These are phyloP conservation scores for Backusella morwellensis DNA, from an alignment of 192 early-diverging fungal genomes.

Conservation along the genomic window DNA sequence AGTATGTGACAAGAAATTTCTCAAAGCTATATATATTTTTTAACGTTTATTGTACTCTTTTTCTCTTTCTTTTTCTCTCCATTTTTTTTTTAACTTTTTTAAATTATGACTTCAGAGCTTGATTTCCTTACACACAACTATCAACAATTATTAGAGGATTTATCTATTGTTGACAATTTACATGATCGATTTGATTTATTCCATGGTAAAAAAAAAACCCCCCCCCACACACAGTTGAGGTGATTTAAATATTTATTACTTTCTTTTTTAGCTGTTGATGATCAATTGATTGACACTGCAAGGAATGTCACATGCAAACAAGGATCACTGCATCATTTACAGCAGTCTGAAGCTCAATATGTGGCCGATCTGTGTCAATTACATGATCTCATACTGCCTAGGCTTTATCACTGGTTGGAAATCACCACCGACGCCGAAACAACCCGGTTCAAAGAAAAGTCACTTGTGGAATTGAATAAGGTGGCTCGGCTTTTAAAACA, in stretches of 20 bases:
- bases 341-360: constrained; percentile 4
- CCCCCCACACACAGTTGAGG: too few species aligned
- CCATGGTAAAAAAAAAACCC: constrained; percentile 1
- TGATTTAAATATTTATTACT: too few species aligned
- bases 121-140: background rate
- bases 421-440: background rate
- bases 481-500: background rate
- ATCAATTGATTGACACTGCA: constrained; percentile 12
- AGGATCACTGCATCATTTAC: background rate
- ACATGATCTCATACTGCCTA: background rate
- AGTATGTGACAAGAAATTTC: background rate
- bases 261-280: background rate
- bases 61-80: background rate
- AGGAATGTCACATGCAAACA: constrained; percentile 16
- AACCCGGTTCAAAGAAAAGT: background rate
- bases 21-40: background rate
- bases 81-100: background rate
- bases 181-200: background rate
- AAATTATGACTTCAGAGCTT: background rate
- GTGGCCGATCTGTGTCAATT: constrained; percentile 3
- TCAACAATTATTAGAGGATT: constrained; percentile 8
- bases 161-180: constrained; percentile 12
- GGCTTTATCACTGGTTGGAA: constrained; percentile 1
- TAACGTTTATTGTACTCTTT: background rate
- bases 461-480: background rate